These are phyloP conservation scores for Lactarius indigo DNA, from an alignment of 768 basidiomycete genomes.

Conservation along the genomic window DNA sequence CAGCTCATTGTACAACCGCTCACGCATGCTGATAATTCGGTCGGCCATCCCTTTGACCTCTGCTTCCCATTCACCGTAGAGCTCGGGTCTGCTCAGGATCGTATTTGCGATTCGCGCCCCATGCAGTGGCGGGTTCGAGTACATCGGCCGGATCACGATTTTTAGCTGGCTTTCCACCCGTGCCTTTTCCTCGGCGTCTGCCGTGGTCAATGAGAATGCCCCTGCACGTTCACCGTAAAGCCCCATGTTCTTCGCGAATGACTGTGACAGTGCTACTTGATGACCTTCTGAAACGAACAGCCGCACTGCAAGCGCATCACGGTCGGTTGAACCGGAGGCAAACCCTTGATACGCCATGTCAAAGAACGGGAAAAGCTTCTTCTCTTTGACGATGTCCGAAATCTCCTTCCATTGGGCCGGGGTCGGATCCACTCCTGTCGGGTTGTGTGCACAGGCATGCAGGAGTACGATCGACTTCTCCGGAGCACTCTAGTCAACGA, in stretches of 20 bases:
- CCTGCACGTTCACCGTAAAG: slow-evolving; percentile 98
- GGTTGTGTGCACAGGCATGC: slow-evolving; percentile 98
- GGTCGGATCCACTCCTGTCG: slow-evolving; percentile 97
- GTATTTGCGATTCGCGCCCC: slow-evolving; percentile 84
- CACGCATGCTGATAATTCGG: slow-evolving; percentile 90
- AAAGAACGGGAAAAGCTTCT: slow-evolving; percentile 94
- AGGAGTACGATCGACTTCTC: slow-evolving; percentile 82
- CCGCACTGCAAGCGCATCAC: slow-evolving; percentile 92
- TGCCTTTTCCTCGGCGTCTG: slow-evolving; percentile 69
- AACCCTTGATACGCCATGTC: slow-evolving; percentile 99
- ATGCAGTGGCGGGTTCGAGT: slow-evolving; percentile 94
- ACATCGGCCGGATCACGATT: slow-evolving; percentile 93
- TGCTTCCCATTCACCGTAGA: slow-evolving; percentile 84
- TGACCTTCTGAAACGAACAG: slow-evolving; percentile 91
- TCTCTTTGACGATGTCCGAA: slow-evolving; percentile 82
- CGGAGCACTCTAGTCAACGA: slow-evolving; percentile 36
- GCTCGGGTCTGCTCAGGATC: slow-evolving; percentile 68
- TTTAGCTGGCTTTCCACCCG: slow-evolving; percentile 93
- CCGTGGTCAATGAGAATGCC: slow-evolving; percentile 82
- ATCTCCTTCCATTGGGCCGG: slow-evolving; percentile 89
- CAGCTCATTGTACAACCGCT: slow-evolving; percentile 73
- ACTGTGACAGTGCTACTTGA: slow-evolving; percentile 87
- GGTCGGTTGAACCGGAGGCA: slow-evolving; percentile 86
- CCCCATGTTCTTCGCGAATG: slow-evolving; percentile 99
- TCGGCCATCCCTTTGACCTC: slow-evolving; percentile 97